These are phyloP conservation scores for Grosmannia huntii DNA, from an alignment of 2,329 filamentous ascomycete species.

Conservation along the genomic window DNA sequence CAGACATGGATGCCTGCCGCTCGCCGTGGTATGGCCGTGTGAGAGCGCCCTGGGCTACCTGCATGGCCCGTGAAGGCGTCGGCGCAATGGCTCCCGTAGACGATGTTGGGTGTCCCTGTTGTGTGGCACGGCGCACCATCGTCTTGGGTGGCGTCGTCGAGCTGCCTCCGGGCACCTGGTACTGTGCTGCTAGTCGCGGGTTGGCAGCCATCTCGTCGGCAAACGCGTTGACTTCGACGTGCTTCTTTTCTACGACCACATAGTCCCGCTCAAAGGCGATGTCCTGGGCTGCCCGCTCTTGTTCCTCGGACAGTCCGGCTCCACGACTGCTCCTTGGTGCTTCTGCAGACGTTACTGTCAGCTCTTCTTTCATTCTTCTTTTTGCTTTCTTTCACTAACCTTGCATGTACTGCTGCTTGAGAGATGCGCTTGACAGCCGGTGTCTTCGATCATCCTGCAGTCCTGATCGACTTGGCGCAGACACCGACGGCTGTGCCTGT, in stretches of 20 bases:
- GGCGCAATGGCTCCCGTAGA: constrained; percentile 56
- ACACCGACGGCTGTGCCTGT: constrained; percentile 31
- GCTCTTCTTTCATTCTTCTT: background rate
- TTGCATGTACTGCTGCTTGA: constrained; percentile 16
- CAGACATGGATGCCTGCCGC: constrained; percentile 65
- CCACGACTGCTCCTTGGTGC: background rate
- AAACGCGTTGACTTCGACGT: constrained; percentile 93
- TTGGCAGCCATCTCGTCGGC: constrained; percentile 89
- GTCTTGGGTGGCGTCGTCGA: constrained; percentile 36
- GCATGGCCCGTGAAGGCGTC: constrained; percentile 57
- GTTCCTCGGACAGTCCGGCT: constrained; percentile 28
- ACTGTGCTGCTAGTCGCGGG: constrained; percentile 46
- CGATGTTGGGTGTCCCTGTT: constrained; percentile 58
- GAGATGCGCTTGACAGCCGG: constrained; percentile 26
- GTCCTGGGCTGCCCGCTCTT: constrained; percentile 68
- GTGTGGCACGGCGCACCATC: constrained; percentile 66
- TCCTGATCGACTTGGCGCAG: constrained; percentile 31
- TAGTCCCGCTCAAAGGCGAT: constrained; percentile 88
- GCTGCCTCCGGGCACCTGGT: constrained; percentile 18
- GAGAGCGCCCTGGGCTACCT: constrained; percentile 55
- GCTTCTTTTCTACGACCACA: constrained; percentile 86
- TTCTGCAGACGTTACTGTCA: background rate
- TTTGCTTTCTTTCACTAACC: background rate
- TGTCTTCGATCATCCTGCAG: constrained; percentile 24
- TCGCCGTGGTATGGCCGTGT: constrained; percentile 49